A percentile compares a stretch with the other conserved stretches of the same genome.
Conservation (phyloP, 2,329 filamentous ascomycete species). For the Epichloe sylvatica region DNA sequence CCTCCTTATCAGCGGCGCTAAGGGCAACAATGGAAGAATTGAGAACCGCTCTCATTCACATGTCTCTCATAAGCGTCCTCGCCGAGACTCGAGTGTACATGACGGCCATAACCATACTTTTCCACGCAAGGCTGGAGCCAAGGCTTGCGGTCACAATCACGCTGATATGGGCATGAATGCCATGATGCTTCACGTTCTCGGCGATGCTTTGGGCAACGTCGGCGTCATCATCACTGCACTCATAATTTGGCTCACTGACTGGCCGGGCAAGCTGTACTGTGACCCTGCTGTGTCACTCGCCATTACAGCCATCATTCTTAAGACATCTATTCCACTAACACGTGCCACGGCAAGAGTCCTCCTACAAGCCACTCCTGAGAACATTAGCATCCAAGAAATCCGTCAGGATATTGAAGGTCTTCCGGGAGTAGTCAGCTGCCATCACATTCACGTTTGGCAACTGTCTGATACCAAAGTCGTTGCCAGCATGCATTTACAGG, state of each 20-base stretch:
- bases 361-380: slow-evolving; percentile 82
- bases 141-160: slow-evolving; percentile 62
- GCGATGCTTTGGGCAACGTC: slow-evolving; percentile 74
- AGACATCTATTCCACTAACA: slow-evolving; percentile 65
- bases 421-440: slow-evolving; percentile 75
- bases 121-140: slow-evolving; percentile 45
- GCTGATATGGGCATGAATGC: slow-evolving; percentile 92
- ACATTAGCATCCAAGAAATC: slow-evolving; percentile 79
- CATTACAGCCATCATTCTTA: slow-evolving; percentile 70
- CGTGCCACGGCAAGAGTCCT: slow-evolving; percentile 74
- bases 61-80: slow-evolving; percentile 13
- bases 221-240: slow-evolving; percentile 73
- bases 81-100: slow-evolving; percentile 44
- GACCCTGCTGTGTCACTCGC: slow-evolving; percentile 87
- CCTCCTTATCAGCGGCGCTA: slow-evolving; percentile 23
- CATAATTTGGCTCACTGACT: slow-evolving; percentile 82
- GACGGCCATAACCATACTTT: slow-evolving; percentile 68
- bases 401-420: slow-evolving; percentile 79
- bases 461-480: slow-evolving; percentile 89
- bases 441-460: slow-evolving; percentile 97
- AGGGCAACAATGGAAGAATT: slow-evolving; percentile 18
- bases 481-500: slow-evolving; percentile 84
- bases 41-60: slow-evolving; percentile 12
- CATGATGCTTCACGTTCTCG: slow-evolving; percentile 62
- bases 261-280: slow-evolving; percentile 69